Evolutionary conservation across 129 eudicot species (phyloP), one percentile per base, ranked within the genome.

Genomic region (Solidago caesia): DNA sequence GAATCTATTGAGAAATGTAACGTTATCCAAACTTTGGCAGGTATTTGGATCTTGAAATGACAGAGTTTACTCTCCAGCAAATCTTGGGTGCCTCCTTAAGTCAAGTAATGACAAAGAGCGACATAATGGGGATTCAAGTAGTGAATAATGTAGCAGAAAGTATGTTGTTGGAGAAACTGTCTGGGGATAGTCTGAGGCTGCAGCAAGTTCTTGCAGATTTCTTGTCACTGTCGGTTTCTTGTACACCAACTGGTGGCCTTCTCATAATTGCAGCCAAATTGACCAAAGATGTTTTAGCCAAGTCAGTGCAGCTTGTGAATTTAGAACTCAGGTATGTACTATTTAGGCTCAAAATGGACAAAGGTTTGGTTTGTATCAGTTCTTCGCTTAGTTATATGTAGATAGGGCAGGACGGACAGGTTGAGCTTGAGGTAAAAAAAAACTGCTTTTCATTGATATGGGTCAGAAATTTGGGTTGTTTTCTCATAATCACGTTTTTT

Each of bases 141-240:
- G 81, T 73, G 5, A 87, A 91, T 64, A 59, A 80, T 41, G 56
- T 89, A 66, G 53, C 78, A 4, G 88, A 87, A 49, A 66, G 71
- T 44, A 75, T 68, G 43, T n/a, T 84, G 80, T 77, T 58, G 6
- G 96, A 90, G 67, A 80, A 87, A 29, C 77, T 94, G 5, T 90
- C 80, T 48, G 98, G 97, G 8, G 98, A 94, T 68, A 75, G 88
- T 66, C 76, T 90, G 44, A 79, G 98, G 82, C 97, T 94, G 67
- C 98, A 94, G 65, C 97, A 90, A 85, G 88, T 94, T 49, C 74
- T 94, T 29, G 97, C 98, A 16, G 89, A 91, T 68, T 90, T 94
- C 83, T 71, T 94, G 84, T 51, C 84, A n/a, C 62, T 87, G 5
- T 85, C 93, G 0, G 96, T 90, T 59, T 77, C 81, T 47, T 90